Base-by-base conservation (phyloP, 768 basidiomycete species). In the Suillus brevipes region DNA sequence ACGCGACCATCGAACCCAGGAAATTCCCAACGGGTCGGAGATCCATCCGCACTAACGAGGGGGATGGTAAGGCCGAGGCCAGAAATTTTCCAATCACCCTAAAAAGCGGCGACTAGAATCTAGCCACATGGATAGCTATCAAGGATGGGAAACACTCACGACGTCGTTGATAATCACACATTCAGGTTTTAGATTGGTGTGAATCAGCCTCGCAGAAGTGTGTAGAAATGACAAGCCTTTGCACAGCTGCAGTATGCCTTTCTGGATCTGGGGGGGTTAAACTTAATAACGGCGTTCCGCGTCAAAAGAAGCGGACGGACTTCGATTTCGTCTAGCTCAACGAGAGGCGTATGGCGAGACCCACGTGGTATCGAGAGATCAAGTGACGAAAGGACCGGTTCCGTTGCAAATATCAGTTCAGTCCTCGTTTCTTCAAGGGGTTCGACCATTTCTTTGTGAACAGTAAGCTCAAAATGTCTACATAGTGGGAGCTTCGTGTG, bases 51-150 rank as follows among this genome's bases (percentile, higher is more conserved):
- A 28, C 83, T 80, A 45, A 85, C 78, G 9, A 97, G 81, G 7
- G 93, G 84, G 37, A 96, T 95, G 1, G 93, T 94, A 58, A 95
- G 80, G 2, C 94, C 94, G 45, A 99, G 82, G 2, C 95, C 96
- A 20, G 91, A 88, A 40, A 99, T 85, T 78, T 98, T 99, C 97
- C 97, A 99, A 77, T 99, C 97, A 38, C 97, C 97, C 94, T 59
- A 42, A 28, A 58, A 40, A 42, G 6, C 38, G 25, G 25, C 12
- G 28, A 59, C 58, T 28, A 25, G 40, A 59, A 36, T 4, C 37
- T 4, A 23, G 36, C 65, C 36, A 60, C 61, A 28, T 50, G 57
- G 28, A 38, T 59, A 45, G 4, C 23, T 14, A 10, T 31, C 38
- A 55, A 34, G 45, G 20, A 53, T 58, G 67, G 73, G 25, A 20